Evolutionary conservation across 129 eudicot species (phyloP), one percentile per base, ranked within the genome.

Genomic region (Centaurea solstitialis): DNA sequence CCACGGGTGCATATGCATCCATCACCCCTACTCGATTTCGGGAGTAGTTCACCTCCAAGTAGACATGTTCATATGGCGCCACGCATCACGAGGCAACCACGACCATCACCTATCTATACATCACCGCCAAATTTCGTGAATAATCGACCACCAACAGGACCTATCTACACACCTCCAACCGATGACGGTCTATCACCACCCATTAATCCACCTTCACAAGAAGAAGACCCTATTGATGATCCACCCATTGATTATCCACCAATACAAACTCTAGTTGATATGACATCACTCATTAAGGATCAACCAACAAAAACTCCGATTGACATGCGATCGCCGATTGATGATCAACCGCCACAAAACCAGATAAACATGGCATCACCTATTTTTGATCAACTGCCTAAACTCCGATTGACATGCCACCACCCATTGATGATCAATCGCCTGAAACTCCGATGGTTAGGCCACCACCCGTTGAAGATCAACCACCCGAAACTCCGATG

Each of bases 171-270:
- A 24, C 84, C 85, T 9, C 43, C 22, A 3, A 24, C 30, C 0
- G 7, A 76, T 15, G 21, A 76, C n/a, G 39, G 4, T 23, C 57
- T 39, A 76, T 35, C 79, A 41, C 84, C 76, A 47, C 82, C 70
- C 8, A 28, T 8, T 30, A 65, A 69, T 30, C 75, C 41, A 23
- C 75, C 65, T 57, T 57, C 65, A 57, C 65, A 57, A 57, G 18
- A 57, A 35, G 33, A 35, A 71, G 75, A 71, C 41, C 75, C 75
- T 38, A 38, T 20, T 71, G 59, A 71, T n/a, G 9, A 71, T 18
- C 57, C 59, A 39, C 33, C 75, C n/a, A 37, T 20, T 20, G 33
- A 37, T 8, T 30, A 71, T 17, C 26, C 22, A 71, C 33, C 75
- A 9, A 28, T 43, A 71, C 26, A 38, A 71, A 39, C 26, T 38